Evolutionary conservation across 768 basidiomycete species (phyloP), one percentile per base, ranked within the genome.

Genomic region (Trametes cubensis): DNA sequence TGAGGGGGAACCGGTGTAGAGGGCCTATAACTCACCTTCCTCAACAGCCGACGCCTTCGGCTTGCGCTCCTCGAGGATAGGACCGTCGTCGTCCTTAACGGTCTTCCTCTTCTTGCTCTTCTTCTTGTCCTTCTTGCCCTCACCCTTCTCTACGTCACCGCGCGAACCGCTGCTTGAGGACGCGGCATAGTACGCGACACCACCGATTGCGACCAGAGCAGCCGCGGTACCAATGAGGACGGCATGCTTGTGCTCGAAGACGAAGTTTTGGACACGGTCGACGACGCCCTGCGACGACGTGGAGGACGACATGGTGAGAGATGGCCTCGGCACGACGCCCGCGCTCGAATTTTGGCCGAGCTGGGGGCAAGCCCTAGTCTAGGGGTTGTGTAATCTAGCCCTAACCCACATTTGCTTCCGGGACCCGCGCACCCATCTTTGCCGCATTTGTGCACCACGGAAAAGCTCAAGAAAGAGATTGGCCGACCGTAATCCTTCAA

Each of bases 171-270:
- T 69, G 73, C 74, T 77, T 23, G 87, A 84, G 52, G 84, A 79
- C 17, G 86, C 83, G 41, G 84, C 85, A 76, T 89, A 89, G 74
- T 92, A 94, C 30, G 87, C 90, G 40, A 84, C 86, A 28, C 88
- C 89, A 48, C 88, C 87, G 28, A 85, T 85, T 44, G 88, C 90
- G 66, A 88, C 75, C 40, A 83, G 81, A 18, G 87, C 89, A 0
- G 87, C 88, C 0, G 88, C 89, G 2, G 90, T 81, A 4, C 90
- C 85, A 66, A 94, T 77, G 44, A 91, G 71, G 21, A 94, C 73
- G n/a, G 83, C 85, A 61, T 86, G 85, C 78, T 85, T 92, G 78
- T 96, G 85, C 68, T 94, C 91, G 0, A 84, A 79, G 65, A 93
- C 80, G 69, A 90, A 88, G 68, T 78, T 74, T 46, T 87, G 85